phyloP scores from a whole-genome alignment of 768 basidiomycete species.

The Russula dissimulans region DNA sequence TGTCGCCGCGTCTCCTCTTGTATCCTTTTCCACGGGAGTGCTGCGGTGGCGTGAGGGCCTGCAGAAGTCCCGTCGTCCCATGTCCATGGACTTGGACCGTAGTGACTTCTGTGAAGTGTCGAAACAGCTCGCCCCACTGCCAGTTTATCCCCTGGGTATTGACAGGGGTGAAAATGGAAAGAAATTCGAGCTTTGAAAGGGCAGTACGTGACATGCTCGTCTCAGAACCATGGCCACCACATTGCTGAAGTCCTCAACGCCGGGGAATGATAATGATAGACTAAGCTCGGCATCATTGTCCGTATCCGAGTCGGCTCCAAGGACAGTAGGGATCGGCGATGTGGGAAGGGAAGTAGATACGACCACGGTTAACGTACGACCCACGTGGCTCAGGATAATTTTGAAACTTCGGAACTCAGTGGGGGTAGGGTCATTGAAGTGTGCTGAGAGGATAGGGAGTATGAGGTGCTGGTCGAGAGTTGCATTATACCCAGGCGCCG shows the following conservation, averaged over 20 bases:
- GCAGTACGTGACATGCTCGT: neutral
- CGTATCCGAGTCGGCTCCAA: too few species aligned
- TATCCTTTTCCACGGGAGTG: too few species aligned
- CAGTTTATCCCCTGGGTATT: neutral
- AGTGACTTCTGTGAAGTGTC: neutral
- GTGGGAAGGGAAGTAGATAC: neutral
- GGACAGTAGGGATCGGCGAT: too few species aligned
- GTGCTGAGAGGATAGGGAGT: neutral
- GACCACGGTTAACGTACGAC: neutral
- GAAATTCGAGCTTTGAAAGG: too few species aligned
- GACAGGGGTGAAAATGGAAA: neutral
- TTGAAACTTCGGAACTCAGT: neutral
- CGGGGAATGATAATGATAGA: too few species aligned
- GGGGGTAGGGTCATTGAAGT: neutral
- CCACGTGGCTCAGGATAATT: neutral
- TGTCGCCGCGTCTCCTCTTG: too few species aligned
- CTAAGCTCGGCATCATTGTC: neutral
- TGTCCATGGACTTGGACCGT: too few species aligned
- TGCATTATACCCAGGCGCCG: neutral
- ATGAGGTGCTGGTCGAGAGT: neutral
- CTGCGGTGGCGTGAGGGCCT: too few species aligned
- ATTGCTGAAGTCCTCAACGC: neutral
- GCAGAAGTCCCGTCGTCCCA: too few species aligned
- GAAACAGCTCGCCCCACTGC: constrained; percentile 2
- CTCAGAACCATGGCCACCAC: neutral